Base-by-base conservation (phyloP, 805 yeast genomes). In the Kluyveromyces nonfermentans region DNA sequence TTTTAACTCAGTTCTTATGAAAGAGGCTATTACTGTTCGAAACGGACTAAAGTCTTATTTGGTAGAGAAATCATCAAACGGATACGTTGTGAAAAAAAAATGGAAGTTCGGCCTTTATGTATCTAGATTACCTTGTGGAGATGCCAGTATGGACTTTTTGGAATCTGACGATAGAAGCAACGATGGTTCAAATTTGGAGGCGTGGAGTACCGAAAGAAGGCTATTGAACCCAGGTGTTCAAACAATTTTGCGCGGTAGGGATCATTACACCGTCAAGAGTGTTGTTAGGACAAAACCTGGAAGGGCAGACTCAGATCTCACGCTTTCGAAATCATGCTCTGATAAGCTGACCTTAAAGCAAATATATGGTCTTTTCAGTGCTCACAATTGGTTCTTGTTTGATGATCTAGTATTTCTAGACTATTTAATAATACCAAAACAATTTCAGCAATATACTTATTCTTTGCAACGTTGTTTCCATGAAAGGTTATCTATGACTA, bases 211-310 rank as follows among this genome's bases (percentile, higher is more conserved):
- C 10, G 20, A 16, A 12, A 17, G n/a, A 7, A 46, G 47, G 8
- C 36, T 46, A 5, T 48, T 60, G 51, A 44, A 45, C 2, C 54
- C 56, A 1, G 35, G 46, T 0, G 58, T 63, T 48, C 52, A 43
- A 8, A 53, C 54, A 0, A 49, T 66, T 0, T 14, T 75, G 1
- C 58, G 95, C 53, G 97, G 97, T 0, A 61, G 95, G 33, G 74
- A 73, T 31, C 68, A 76, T 56, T 81, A 76, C 50, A 64, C 63
- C 14, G 53, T 63, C 16, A 62, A 71, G 2, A 95, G 96, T 0
- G 62, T 67, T 7, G 88, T 90, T 1, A 69, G 98, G 49, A 89
- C 97, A 0, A 90, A 93, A 56, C 98, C 97, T 0, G 98, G 98
- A 1, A 62, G 97, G 41, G 59, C 70, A 22, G 97, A 93, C 57